Evolutionary conservation across 495 filamentous ascomycete genomes (phyloP).

Genomic region (Aspergillus saccharolyticus): DNA sequence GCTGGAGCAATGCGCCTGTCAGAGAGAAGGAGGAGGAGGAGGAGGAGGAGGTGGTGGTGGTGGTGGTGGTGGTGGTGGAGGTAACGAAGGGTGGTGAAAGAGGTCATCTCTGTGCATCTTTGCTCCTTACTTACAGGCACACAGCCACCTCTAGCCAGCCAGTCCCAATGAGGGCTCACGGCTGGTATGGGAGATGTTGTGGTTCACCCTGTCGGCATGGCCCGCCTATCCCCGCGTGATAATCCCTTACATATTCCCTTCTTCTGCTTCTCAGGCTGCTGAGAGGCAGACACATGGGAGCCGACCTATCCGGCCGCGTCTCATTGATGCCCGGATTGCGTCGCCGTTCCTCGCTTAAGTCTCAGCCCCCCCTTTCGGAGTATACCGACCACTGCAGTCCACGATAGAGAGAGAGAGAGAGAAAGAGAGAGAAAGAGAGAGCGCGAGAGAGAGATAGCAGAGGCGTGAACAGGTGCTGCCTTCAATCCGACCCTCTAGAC

Average conservation of each 20-base stretch:
- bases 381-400: neutral
- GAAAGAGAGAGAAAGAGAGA: neutral
- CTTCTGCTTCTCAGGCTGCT: neutral
- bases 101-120: too few species aligned
- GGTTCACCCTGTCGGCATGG: neutral
- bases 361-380: neutral
- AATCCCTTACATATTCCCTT: constrained; percentile 3
- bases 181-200: neutral
- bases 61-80: too few species aligned
- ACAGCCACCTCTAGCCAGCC: constrained; percentile 6
- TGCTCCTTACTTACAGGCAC: constrained; percentile 9
- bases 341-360: neutral
- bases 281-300: neutral
- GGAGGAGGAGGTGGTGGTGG: too few species aligned
- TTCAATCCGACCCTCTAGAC: neutral
- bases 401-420: neutral
- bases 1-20: neutral
- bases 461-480: neutral
- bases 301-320: neutral
- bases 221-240: neutral
- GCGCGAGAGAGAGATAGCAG: neutral
- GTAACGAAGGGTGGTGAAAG: too few species aligned
- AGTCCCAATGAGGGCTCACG: neutral
- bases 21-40: too few species aligned
- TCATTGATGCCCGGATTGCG: neutral